Conservation (phyloP, 768 basidiomycete genomes). For the Lyophyllum atratum region DNA sequence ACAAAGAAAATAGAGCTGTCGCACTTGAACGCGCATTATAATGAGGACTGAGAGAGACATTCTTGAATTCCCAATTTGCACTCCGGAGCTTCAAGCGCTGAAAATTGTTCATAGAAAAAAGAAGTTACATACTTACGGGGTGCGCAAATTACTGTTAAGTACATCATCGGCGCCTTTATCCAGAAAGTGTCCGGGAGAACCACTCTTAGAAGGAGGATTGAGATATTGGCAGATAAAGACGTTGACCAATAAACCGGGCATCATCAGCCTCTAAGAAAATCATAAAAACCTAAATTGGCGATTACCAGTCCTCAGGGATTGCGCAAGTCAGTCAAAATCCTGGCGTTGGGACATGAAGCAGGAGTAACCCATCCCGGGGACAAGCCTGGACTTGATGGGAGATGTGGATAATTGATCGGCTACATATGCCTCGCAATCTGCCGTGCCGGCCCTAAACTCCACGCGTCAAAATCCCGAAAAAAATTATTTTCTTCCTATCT, state of each 20-base stretch:
- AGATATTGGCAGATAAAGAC: not conserved
- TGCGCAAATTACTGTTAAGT: not conserved
- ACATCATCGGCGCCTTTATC: not conserved
- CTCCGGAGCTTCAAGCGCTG: not conserved
- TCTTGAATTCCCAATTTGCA: not conserved
- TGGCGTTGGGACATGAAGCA: too few relatives aligned
- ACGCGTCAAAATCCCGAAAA: slow-evolving; percentile 14
- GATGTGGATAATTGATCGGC: not conserved
- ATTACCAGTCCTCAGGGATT: too few relatives aligned
- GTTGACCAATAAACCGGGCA: too few relatives aligned
- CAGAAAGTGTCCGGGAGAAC: not conserved
- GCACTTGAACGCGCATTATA: not conserved
- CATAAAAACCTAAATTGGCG: too few relatives aligned
- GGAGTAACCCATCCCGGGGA: too few relatives aligned
- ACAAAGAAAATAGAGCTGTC: too few relatives aligned
- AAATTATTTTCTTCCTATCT: slow-evolving; percentile 5
- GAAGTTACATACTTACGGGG: not conserved
- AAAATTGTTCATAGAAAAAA: not conserved
- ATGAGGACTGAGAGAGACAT: not conserved
- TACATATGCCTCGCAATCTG: not conserved
- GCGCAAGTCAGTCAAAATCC: too few relatives aligned
- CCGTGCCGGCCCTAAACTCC: slow-evolving; percentile 19
- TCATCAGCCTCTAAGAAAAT: too few relatives aligned
- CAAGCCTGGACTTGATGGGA: too few relatives aligned
- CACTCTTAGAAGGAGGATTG: not conserved